Conservation (phyloP, 441 rosid species). For the Mallotus japonicus region DNA sequence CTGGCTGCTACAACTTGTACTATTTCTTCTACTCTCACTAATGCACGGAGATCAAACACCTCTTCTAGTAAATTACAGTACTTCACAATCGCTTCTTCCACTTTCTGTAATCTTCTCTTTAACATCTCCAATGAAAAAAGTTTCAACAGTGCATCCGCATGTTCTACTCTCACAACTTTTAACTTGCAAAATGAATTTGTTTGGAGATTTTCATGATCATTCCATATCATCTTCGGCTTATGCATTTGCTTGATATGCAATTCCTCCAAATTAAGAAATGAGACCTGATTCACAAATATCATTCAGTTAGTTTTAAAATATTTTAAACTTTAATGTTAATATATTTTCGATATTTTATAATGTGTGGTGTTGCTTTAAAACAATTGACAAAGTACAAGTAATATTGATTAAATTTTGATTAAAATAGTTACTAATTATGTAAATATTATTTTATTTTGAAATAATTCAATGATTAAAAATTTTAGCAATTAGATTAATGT, state of each 20-base stretch:
- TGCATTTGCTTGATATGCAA: not conserved
- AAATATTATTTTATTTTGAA: too few relatives aligned
- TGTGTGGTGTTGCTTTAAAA: too few relatives aligned
- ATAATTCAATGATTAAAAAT: too few relatives aligned
- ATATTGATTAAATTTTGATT: too few relatives aligned
- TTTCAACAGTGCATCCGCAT: not conserved
- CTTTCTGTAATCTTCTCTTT: conserved; percentile 8
- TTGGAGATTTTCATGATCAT: not conserved
- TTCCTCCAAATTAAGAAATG: conserved; percentile 12
- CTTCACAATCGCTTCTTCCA: not conserved
- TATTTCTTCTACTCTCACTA: too few relatives aligned
- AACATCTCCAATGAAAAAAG: conserved; percentile 11
- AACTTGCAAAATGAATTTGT: conserved; percentile 19
- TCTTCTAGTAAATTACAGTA: conserved; percentile 23
- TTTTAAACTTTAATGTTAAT: too few relatives aligned
- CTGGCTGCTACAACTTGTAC: too few relatives aligned
- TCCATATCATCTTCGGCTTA: not conserved
- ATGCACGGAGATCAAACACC: conserved; percentile 20
- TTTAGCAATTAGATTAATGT: too few relatives aligned
- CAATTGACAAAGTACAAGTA: too few relatives aligned
- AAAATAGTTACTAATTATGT: too few relatives aligned
- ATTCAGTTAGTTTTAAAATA: too few relatives aligned
- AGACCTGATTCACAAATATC: conserved; percentile 7
- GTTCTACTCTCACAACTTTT: not conserved
- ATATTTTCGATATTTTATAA: too few relatives aligned